Evolutionary conservation across 768 basidiomycete genomes (phyloP).

Genomic region (Hygrocybe coccinea): DNA sequence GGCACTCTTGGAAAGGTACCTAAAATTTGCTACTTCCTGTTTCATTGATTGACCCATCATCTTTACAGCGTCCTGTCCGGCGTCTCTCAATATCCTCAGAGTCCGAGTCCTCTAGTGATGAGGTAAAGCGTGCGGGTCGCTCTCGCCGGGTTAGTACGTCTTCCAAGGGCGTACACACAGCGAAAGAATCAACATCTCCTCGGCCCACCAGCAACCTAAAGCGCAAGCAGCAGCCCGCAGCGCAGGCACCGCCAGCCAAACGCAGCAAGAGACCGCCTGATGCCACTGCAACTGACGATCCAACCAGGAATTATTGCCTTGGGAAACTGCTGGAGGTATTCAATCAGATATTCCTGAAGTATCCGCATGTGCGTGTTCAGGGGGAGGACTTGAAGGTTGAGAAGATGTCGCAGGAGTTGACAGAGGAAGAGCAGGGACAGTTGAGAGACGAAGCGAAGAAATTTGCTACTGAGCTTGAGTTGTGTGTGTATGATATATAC

Average conservation of each 20-base stretch:
- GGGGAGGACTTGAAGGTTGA: constrained; percentile 26
- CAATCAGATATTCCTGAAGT: constrained; percentile 62
- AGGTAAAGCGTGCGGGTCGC: constrained; percentile 23
- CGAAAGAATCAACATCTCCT: constrained; percentile 16
- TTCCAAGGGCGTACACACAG: background rate
- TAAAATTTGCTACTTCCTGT: background rate
- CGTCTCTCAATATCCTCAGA: constrained; percentile 40
- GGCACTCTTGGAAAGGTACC: constrained; percentile 41
- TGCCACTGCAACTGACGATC: constrained; percentile 52
- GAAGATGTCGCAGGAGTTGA: constrained; percentile 51
- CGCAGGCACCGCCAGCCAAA: constrained; percentile 42
- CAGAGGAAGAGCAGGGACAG: constrained; percentile 53
- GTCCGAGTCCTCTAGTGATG: constrained; percentile 15
- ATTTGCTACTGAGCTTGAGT: constrained; percentile 71
- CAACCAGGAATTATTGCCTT: constrained; percentile 74
- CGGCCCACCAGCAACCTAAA: constrained; percentile 36
- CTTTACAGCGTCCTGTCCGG: constrained; percentile 40
- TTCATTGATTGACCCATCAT: constrained; percentile 1
- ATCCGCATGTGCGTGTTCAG: constrained; percentile 47
- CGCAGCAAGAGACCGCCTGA: constrained; percentile 43
- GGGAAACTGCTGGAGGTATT: constrained; percentile 71
- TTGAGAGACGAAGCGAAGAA: constrained; percentile 53
- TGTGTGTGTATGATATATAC: constrained; percentile 69
- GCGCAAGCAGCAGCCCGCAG: constrained; percentile 47
- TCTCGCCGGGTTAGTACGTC: constrained; percentile 2